Base-by-base conservation (phyloP, 78 protist species). In the Dictyostelium capitatum region DNA sequence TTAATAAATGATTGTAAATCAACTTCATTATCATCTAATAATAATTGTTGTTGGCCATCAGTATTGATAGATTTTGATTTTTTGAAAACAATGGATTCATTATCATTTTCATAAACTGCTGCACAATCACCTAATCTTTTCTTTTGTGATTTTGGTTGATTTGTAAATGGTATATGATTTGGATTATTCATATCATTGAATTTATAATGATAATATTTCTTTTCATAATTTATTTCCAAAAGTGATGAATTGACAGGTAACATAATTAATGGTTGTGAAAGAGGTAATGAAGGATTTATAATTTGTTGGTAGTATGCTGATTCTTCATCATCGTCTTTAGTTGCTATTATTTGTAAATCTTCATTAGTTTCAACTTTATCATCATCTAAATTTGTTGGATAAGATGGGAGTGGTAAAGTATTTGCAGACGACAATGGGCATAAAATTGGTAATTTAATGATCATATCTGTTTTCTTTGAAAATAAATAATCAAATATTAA, bases 181-280 rank as follows among this genome's bases (percentile, higher is more conserved):
- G 93, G 93, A 47, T 87, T 56, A 32, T 77, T 74, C 93, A 87
- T 87, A 51, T 74, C 84, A 23, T 62, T 47, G 48, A 87, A 74
- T 62, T 77, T 74, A 12, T 87, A 87, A 15, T 87, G 93, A 64
- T 87, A 87, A 53, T 17, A 48, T 77, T 77, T 87, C 28, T 79
- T 56, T 20, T 77, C 64, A 50, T 75, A 87, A 32, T 87, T 87
- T 4, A n/a, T 37, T 64, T 87, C 79, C 8, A 87, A 65, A 6
- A 87, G 19, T 7, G 79, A 30, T 46, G 79, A 19, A 43, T 73
- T 51, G 11, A 46, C 59, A 48, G 56, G 64, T 51, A 28, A 43
- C 25, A 15, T 82, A 32, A 51, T 46, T 72, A 41, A 57, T 59
- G 23, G 25, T 62, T 19, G 37, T 54, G 50, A 19, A 10, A 64